These are phyloP conservation scores for Pythium biforme DNA, from an alignment of 352 stramenopile species.

Conservation along the genomic window DNA sequence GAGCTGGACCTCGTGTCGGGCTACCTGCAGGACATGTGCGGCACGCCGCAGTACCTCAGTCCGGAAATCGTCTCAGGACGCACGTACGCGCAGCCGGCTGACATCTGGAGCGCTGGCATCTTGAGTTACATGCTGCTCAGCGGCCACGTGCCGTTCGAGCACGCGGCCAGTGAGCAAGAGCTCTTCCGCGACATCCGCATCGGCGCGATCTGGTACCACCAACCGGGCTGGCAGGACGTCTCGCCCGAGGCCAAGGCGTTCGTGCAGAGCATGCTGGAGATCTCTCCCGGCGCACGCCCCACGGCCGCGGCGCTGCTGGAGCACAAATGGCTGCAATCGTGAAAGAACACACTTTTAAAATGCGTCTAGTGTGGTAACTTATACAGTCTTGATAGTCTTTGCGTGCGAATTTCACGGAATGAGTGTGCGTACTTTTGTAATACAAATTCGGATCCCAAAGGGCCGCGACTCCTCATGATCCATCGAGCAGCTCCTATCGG, in stretches of 20 bases:
- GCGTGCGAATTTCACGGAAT: not conserved
- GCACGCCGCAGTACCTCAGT: slow-evolving; percentile 96
- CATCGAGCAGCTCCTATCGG: too few species aligned
- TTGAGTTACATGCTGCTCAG: slow-evolving; percentile 92
- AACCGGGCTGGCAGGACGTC: slow-evolving; percentile 83
- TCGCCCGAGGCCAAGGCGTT: slow-evolving; percentile 82
- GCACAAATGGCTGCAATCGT: slow-evolving; percentile 50
- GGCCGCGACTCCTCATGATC: slow-evolving; percentile 11
- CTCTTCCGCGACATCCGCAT: slow-evolving; percentile 86
- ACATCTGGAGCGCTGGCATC: slow-evolving; percentile 96
- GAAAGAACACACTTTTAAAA: too few species aligned
- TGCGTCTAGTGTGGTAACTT: slow-evolving; percentile 19
- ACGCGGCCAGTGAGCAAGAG: slow-evolving; percentile 47
- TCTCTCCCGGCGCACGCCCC: slow-evolving; percentile 73
- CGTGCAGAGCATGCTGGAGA: slow-evolving; percentile 85
- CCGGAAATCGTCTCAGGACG: slow-evolving; percentile 93
- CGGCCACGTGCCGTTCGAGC: slow-evolving; percentile 54
- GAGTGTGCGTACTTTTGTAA: not conserved
- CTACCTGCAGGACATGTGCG: slow-evolving; percentile 91
- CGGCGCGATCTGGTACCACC: slow-evolving; percentile 90
- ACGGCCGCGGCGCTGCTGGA: slow-evolving; percentile 51
- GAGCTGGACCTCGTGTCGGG: slow-evolving; percentile 88
- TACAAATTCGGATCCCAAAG: not conserved
- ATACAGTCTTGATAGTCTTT: not conserved
- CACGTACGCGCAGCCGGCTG: slow-evolving; percentile 89